A percentile compares a stretch with the other conserved stretches of the same genome.
Conservation (phyloP, 2,329 filamentous ascomycete genomes). For the Pseudocercospora eumusae region DNA sequence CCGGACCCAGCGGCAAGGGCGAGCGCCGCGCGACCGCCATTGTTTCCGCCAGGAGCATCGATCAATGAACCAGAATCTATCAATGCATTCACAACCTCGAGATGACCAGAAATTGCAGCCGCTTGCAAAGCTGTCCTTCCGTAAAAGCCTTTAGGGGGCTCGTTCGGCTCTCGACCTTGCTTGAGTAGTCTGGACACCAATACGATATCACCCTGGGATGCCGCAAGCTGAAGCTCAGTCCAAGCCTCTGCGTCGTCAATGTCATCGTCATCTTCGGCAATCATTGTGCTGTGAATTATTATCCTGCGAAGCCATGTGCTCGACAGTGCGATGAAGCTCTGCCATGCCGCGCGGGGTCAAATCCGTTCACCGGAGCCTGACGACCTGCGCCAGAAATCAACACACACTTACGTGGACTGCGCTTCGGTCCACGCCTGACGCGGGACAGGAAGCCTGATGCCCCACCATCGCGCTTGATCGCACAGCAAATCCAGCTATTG, state of each 20-base stretch:
- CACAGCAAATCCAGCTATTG: background rate
- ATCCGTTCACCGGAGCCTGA: background rate
- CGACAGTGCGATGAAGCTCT: background rate
- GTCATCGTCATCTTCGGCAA: conserved; percentile 20
- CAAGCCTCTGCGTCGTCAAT: conserved; percentile 22
- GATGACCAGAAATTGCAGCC: conserved; percentile 24
- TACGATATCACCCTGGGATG: conserved; percentile 17
- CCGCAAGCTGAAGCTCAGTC: conserved; percentile 28
- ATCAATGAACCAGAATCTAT: conserved; percentile 23
- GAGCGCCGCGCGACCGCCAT: conserved; percentile 26
- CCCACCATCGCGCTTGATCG: background rate
- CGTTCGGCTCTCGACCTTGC: conserved; percentile 22
- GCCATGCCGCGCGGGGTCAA: background rate
- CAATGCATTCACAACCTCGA: conserved; percentile 23
- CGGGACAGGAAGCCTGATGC: background rate
- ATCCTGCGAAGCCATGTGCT: background rate
- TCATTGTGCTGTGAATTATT: background rate
- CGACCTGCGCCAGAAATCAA: background rate
- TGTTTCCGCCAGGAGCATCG: conserved; percentile 28
- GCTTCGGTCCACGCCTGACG: background rate
- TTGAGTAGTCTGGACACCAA: conserved; percentile 18
- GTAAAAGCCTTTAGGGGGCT: conserved; percentile 30
- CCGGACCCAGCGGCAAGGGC: conserved; percentile 26
- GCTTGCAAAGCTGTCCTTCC: conserved; percentile 32
- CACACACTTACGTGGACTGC: background rate